Conservation (phyloP, 768 basidiomycete genomes). For the Auriscalpium microsporum region DNA sequence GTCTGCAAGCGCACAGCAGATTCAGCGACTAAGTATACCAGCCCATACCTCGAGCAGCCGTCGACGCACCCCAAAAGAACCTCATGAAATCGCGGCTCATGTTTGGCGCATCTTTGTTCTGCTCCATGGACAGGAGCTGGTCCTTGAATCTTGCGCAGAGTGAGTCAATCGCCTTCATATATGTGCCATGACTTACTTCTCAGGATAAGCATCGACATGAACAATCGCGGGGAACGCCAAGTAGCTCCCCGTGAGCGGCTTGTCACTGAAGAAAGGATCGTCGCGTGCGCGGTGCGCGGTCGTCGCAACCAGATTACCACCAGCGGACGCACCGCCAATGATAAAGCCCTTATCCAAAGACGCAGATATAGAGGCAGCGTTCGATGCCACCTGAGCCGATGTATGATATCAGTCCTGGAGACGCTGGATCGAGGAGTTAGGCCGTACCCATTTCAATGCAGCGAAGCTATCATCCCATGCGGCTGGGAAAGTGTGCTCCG, state of each 20-base stretch:
- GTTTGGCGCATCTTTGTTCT: not conserved
- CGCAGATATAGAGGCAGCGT: constrained; percentile 6
- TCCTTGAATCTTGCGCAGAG: not conserved
- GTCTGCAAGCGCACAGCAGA: not conserved
- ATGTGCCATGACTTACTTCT: constrained; percentile 10
- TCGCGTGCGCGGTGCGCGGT: constrained; percentile 17
- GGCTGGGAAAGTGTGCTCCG: constrained; percentile 15
- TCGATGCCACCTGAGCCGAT: constrained; percentile 4
- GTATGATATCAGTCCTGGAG: not conserved
- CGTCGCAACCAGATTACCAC: constrained; percentile 17
- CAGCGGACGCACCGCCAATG: constrained; percentile 19
- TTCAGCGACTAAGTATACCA: not conserved
- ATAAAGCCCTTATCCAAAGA: constrained; percentile 18
- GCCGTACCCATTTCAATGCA: constrained; percentile 15
- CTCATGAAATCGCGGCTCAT: not conserved
- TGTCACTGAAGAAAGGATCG: constrained; percentile 15
- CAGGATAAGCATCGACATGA: constrained; percentile 16
- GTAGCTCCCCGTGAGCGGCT: constrained; percentile 18
- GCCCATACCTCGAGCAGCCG: too few relatives aligned
- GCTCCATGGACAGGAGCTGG: not conserved
- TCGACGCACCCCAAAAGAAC: not conserved
- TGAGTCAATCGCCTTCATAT: too few relatives aligned
- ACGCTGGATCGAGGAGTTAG: not conserved
- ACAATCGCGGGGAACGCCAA: constrained; percentile 16
- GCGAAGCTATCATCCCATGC: constrained; percentile 13